Evolutionary conservation across 768 basidiomycete genomes (phyloP), one percentile per base, ranked within the genome.

Genomic region (Steccherinum ochraceum): DNA sequence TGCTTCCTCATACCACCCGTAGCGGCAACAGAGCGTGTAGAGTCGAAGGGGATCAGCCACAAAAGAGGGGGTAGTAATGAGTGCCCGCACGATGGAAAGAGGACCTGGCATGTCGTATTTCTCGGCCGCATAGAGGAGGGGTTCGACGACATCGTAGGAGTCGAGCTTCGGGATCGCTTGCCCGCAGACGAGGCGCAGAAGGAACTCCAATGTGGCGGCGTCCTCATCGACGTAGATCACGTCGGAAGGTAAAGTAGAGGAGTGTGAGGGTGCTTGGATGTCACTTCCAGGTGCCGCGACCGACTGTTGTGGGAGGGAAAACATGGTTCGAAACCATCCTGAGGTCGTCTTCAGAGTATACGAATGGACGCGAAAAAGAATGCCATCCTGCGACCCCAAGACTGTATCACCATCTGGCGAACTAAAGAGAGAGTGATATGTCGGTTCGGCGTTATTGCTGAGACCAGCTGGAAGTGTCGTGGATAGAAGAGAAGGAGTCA

Each of bases 41-140:
- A 63, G 58, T 19, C 59, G 61, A 18, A 65, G 54, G 2, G 64
- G 60, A 27, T 63, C 61, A 13, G 56, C 18, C 20, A 77, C 65
- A 40, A 84, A 69, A 0, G 74, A 65, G 1, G 75, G 77, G 0
- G 77, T 77, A 61, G 76, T 72, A 48, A 79, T 68, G n/a, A 79
- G 71, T 26, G 80, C 74, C 35, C 80, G 80, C 46, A 84, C 64
- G 55, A 84, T 75, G 4, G 80, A 81, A 52, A 72, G 68, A 1
- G 83, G 80, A 0, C 83, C 84, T 0, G 78, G 75, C 79, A 83
- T 85, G 27, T 84, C 83, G 61, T 85, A 86, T 58, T 83, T 84
- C 59, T 86, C 82, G 0, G 82, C 77, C 0, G 81, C 80, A 49
- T 74, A 80, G 12, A 85, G 65, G n/a, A 86, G 58, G 3, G 72